Evolutionary conservation across 1,139 yeast species (phyloP), one percentile per base, ranked within the genome.

Genomic region (Starmera stellimalicola): DNA sequence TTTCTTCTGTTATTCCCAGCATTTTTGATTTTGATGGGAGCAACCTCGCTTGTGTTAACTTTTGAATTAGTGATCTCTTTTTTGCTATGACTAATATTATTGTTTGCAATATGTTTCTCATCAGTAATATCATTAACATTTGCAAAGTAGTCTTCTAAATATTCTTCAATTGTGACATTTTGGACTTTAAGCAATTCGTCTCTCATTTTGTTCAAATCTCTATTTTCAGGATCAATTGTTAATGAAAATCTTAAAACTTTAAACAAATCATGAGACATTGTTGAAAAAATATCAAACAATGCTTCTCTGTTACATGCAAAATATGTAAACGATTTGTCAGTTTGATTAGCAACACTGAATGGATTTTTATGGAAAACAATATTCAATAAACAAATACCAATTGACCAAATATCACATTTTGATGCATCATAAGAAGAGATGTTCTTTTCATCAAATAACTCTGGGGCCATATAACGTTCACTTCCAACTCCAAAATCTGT

Each of bases 381-480:
- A 46, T 93, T 88, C 48, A 91, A 63, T 41, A 91, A 65, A 37
- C 87, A 83, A 44, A 88, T 78, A 16, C 97, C 98, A 40, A 84
- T 62, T 1, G 96, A 79, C 98, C 98, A 91, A 37, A 88, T 67
- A 59, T 91, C 98, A 33, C 83, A 83, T 57, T 83, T 82, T 18
- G 81, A 76, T 15, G 96, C 91, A 50, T 82, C 85, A 56, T 91
- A 91, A 30, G 68, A 64, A 28, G 70, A 72, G 32, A 74, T 63
- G 34, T 72, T 68, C 38, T 54, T 55, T 19, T 56, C 55, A 46
- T 79, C 85, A 50, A 81, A 74, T 35, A 88, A 63, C 54, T 91
- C 98, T 1, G 98, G 98, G 0, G 97, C 95, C 98, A 91, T 91
- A 57, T 91, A 91, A 40, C 96, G 68, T 57, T 88, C 96, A 32